phyloP scores from a whole-genome alignment of 1,139 yeast species.

The Blastobotrys petasosporus region DNA sequence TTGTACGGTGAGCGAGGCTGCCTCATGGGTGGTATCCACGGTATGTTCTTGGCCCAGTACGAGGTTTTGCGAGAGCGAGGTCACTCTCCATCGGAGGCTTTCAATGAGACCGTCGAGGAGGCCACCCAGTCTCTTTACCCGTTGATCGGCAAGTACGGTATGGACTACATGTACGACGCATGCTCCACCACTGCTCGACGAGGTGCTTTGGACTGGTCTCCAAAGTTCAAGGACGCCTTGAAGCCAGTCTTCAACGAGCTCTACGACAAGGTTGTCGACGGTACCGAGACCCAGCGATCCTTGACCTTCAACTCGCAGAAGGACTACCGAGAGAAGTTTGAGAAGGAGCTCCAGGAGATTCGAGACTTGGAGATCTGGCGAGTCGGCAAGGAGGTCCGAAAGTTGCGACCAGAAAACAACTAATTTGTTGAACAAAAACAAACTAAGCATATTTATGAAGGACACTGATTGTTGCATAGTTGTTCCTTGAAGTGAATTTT shows the following conservation, averaged over 20 bases:
- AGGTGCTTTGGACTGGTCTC: slow-evolving; percentile 99
- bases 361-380: slow-evolving; percentile 99
- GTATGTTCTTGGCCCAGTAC: slow-evolving; percentile 99
- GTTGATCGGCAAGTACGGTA: slow-evolving; percentile 97
- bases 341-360: slow-evolving; percentile 85
- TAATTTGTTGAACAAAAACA: slow-evolving; percentile 35
- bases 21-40: slow-evolving; percentile 99
- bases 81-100: slow-evolving; percentile 99
- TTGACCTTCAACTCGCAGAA: slow-evolving; percentile 96
- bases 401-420: slow-evolving; percentile 98
- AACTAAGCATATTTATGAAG: background rate
- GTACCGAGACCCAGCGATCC: slow-evolving; percentile 96
- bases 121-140: slow-evolving; percentile 99
- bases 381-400: slow-evolving; percentile 99
- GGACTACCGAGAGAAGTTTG: slow-evolving; percentile 96
- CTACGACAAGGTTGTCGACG: slow-evolving; percentile 92
- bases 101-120: slow-evolving; percentile 99
- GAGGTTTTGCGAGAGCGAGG: slow-evolving; percentile 99
- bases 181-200: slow-evolving; percentile 99
- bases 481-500: slow-evolving; percentile 17
- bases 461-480: slow-evolving; percentile 1
- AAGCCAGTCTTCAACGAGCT: slow-evolving; percentile 97
- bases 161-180: slow-evolving; percentile 99
- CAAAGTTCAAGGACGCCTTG: slow-evolving; percentile 95
- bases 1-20: slow-evolving; percentile 99